Percentiles rank a stretch among this genome's conserved stretches.
Evolutionary conservation across 2,329 filamentous ascomycete genomes (phyloP).

Genomic region (Pyrenophora tritici-repentis): DNA sequence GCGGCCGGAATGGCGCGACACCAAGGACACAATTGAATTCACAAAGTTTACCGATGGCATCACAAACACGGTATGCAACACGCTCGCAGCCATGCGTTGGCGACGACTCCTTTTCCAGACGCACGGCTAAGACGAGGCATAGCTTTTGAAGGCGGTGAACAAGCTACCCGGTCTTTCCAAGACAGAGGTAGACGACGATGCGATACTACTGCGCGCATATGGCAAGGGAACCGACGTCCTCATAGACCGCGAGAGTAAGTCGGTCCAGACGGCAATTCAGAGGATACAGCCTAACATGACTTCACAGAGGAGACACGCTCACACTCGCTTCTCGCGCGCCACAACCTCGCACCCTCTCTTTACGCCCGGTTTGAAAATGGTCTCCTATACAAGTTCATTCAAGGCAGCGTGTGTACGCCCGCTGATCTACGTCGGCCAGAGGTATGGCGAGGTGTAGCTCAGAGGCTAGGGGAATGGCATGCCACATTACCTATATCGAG

Average conservation of each 20-base stretch:
- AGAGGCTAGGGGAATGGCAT: conserved; percentile 90
- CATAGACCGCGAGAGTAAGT: conserved; percentile 89
- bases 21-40: conserved; percentile 78
- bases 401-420: conserved; percentile 77
- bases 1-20: conserved; percentile 79
- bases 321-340: conserved; percentile 83
- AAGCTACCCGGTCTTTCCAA: conserved; percentile 70
- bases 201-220: conserved; percentile 89
- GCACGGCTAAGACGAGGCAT: conserved; percentile 13
- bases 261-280: background rate
- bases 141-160: conserved; percentile 76
- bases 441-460: conserved; percentile 83
- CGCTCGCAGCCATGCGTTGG: background rate
- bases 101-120: background rate
- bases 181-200: conserved; percentile 79
- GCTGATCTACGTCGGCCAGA: conserved; percentile 76
- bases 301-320: conserved; percentile 64
- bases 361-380: conserved; percentile 94
- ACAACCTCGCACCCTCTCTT: conserved; percentile 82
- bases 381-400: conserved; percentile 90
- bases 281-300: conserved; percentile 12
- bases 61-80: conserved; percentile 77
- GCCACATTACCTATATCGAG: conserved; percentile 65
- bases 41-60: conserved; percentile 96
- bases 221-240: conserved; percentile 92